phyloP scores from a whole-genome alignment of 2,329 filamentous ascomycete species.

The Botrytis byssoidea region DNA sequence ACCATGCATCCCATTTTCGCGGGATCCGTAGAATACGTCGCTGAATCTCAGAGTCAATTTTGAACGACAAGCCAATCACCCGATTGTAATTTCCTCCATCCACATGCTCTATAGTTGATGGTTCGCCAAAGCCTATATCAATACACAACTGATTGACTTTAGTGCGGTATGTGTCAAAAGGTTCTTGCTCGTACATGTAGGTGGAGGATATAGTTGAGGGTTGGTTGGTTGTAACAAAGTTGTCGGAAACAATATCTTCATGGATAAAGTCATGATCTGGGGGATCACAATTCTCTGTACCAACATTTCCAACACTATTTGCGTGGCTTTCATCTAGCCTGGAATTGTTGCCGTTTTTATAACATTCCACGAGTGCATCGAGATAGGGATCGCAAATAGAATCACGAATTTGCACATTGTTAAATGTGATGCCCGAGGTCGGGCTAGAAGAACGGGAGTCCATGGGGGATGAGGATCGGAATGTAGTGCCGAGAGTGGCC shows the following conservation, averaged over 20 bases:
- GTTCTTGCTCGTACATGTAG: neutral
- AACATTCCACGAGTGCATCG: neutral
- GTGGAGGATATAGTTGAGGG: neutral
- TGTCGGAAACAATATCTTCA: neutral
- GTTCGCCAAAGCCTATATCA: neutral
- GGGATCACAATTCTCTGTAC: neutral
- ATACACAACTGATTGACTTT: neutral
- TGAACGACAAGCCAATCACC: neutral
- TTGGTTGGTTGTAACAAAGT: too few species aligned
- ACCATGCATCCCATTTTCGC: neutral
- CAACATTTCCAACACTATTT: neutral
- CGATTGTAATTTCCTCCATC: neutral
- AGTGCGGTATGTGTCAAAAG: neutral
- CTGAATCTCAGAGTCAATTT: neutral
- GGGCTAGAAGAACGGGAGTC: too few species aligned
- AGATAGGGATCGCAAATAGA: neutral
- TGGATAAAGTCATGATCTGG: neutral
- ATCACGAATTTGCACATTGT: neutral
- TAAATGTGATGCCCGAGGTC: neutral
- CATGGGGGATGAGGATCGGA: neutral
- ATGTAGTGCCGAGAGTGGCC: neutral
- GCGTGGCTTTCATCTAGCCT: neutral
- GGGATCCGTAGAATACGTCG: neutral
- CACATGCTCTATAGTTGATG: neutral
- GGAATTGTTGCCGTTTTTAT: neutral